Base-by-base conservation (phyloP, 2,329 filamentous ascomycete genomes). In the Ophiostoma triangulosporum region DNA sequence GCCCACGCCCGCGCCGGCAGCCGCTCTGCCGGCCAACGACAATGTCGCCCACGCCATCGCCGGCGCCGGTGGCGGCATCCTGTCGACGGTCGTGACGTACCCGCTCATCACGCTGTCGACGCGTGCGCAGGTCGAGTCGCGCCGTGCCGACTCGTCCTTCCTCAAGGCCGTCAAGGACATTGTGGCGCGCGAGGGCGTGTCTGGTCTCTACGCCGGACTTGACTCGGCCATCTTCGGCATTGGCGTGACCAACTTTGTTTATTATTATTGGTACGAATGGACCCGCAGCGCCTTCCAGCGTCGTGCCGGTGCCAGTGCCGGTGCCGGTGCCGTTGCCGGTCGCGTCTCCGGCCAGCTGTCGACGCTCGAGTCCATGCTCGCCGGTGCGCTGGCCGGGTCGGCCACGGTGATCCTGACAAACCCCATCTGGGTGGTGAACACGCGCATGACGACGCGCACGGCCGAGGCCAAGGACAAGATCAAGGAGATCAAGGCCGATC, bases 261-360 rank as follows among this genome's bases (percentile, higher is more conserved):
- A 98, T 77, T 98, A 98, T 73, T 98, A 97, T 76, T 98, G 88
- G 91, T 98, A 97, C 70, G 93, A 98, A 73, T 98, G 88, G 87
- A 93, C 89, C 58, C 83, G 90, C 56, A 77, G 84, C 50, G 85
- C 85, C 66, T 96, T 97, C 72, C 88, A 88, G 67, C 75, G 77
- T 59, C 86, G 88, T 9, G 88, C 89, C 46, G 68, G 76, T 55
- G 83, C 80, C 20, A n/a, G 17, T 9, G 17, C 6, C 2, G 35
- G 33, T 9, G 88, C 89, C 45, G 68, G 76, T 55, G 83, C 80
- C 17, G 17, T 15, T 6, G 32, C 62, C 40, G 54, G 51, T 32
- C 82, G 88, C 59, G 78, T 82, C 54, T 82, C 78, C 57, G 84
- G 81, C 70, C 90, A 89, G 67, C 83, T 98, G 66, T 93, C 88